Conservation (phyloP, 768 basidiomycete species). For the Suillus spraguei region DNA sequence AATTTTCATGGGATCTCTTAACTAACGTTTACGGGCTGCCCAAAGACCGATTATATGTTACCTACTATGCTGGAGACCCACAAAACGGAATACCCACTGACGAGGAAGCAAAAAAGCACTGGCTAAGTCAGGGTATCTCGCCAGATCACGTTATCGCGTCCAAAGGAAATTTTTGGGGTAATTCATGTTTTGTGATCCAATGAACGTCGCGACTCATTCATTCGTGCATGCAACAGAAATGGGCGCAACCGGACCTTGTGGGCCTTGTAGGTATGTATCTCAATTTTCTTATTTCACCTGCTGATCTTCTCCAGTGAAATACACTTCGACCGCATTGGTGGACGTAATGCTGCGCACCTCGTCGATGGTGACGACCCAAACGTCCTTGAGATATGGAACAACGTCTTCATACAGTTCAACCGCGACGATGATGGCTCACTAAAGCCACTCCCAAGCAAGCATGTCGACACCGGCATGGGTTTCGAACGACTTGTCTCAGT, state of each 20-base stretch:
- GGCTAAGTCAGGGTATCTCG: constrained; percentile 86
- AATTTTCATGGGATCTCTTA: constrained; percentile 92
- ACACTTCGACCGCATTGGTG: constrained; percentile 97
- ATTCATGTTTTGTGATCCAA: constrained; percentile 23
- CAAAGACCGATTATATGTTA: constrained; percentile 91
- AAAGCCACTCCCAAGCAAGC: constrained; percentile 81
- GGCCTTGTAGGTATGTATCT: constrained; percentile 78
- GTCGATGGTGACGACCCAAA: constrained; percentile 97
- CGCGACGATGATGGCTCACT: constrained; percentile 88
- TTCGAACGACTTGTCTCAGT: constrained; percentile 97
- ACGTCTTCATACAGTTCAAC: constrained; percentile 99
- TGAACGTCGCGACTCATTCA: not conserved
- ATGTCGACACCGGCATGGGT: constrained; percentile 99
- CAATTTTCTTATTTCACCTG: not conserved
- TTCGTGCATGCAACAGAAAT: constrained; percentile 66
- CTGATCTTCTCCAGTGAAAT: constrained; percentile 68
- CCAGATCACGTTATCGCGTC: constrained; percentile 92
- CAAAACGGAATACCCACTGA: constrained; percentile 86
- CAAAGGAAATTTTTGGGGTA: constrained; percentile 99
- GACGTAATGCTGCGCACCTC: constrained; percentile 88
- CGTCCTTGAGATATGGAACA: constrained; percentile 99
- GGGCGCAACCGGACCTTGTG: constrained; percentile 98
- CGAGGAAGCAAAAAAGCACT: constrained; percentile 82
- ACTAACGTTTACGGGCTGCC: constrained; percentile 88
- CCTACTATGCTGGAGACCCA: constrained; percentile 96